A percentile compares a stretch with the other conserved stretches of the same genome.
phyloP scores from a whole-genome alignment of 176 grass and related monocot species.

The Aegilops sharonensis region DNA sequence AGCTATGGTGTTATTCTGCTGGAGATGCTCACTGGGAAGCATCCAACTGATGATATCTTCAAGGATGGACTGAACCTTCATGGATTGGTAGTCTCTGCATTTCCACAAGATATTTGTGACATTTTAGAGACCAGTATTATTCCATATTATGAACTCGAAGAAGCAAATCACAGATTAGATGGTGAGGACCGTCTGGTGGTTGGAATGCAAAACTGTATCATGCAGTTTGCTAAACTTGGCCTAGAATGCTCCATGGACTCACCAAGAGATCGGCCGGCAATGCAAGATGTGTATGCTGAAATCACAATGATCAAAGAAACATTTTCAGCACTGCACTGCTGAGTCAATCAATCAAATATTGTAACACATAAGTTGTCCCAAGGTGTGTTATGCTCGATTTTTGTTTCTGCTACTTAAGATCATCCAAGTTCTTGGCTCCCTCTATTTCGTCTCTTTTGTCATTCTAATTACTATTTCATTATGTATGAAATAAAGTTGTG shows the following conservation, averaged over 20 bases:
- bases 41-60: not conserved
- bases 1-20: not conserved
- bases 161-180: not conserved
- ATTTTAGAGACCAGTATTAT: not conserved
- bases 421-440: too few relatives aligned
- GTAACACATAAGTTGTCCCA: not conserved
- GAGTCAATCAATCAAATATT: not conserved
- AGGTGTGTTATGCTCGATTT: too few relatives aligned
- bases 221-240: not conserved
- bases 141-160: not conserved
- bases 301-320: not conserved
- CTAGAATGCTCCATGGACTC: not conserved
- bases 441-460: too few relatives aligned
- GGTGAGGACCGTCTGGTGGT: not conserved
- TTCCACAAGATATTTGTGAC: not conserved
- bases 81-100: not conserved
- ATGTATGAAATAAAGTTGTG: too few relatives aligned
- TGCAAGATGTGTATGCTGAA: not conserved
- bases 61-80: not conserved
- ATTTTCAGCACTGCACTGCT: not conserved
- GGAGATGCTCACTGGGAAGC: not conserved
- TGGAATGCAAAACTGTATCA: not conserved
- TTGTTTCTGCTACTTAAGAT: too few relatives aligned
- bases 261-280: not conserved
- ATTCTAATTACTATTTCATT: too few relatives aligned